phyloP scores from a whole-genome alignment of 2,329 filamentous ascomycete species.

The Cryphonectria radicalis region DNA sequence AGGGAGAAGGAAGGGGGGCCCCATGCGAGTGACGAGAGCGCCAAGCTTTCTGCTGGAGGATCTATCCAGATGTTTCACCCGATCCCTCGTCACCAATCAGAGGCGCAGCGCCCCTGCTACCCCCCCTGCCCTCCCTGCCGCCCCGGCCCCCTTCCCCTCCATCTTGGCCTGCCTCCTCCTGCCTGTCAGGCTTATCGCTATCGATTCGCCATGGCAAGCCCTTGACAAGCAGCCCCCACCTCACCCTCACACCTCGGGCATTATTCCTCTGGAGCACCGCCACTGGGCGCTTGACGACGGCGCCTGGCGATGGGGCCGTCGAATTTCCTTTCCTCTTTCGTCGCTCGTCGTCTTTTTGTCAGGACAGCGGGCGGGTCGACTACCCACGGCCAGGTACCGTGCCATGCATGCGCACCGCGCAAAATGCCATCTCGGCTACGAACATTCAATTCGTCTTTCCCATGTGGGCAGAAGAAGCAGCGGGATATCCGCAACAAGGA shows the following conservation, averaged over 20 bases:
- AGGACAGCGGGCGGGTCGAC: background rate
- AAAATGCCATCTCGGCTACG: background rate
- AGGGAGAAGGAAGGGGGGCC: background rate
- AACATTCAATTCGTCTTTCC: background rate
- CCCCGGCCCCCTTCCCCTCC: too few relatives aligned
- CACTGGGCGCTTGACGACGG: background rate
- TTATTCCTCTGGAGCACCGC: background rate
- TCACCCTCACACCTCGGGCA: background rate
- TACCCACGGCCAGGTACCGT: background rate
- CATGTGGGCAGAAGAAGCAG: background rate
- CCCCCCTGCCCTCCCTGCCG: background rate
- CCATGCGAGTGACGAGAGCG: background rate
- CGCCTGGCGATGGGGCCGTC: constrained; percentile 1
- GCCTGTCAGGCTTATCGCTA: constrained; percentile 10
- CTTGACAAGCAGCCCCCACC: background rate
- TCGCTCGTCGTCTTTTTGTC: background rate
- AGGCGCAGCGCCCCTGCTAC: constrained; percentile 1
- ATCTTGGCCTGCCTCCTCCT: background rate
- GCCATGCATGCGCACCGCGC: constrained; percentile 1
- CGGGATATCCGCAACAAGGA: too few relatives aligned
- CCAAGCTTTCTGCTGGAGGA: constrained; percentile 10
- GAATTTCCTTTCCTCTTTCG: background rate
- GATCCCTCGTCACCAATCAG: constrained; percentile 8
- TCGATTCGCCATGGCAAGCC: background rate
- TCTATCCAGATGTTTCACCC: constrained; percentile 15